Evolutionary conservation across 768 basidiomycete genomes (phyloP), one percentile per base, ranked within the genome.

Genomic region (Rhizopogon vesiculosus): DNA sequence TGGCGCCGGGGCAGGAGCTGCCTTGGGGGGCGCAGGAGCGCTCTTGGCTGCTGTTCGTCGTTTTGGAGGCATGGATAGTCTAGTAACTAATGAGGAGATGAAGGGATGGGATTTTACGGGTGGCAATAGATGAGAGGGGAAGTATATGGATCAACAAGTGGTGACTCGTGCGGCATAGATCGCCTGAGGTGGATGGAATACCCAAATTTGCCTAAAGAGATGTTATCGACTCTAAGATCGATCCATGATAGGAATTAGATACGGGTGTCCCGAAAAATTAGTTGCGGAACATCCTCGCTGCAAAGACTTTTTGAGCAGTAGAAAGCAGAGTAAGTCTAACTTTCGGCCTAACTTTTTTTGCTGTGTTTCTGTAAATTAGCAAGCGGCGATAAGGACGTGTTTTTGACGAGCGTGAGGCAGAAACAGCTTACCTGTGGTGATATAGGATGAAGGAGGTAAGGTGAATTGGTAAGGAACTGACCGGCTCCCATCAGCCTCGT

Each of bases 221-320:
- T 58, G 66, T 58, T 65, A 68, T 69, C 67, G 66, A 52, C 55
- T 60, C 52, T 29, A 58, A 51, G 68, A 69, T 69, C 65, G 61
- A 51, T 38, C 63, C 69, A 66, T 67, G 67, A 69, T 70, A 69
- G 69, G 69, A 53, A 70, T 50, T 52, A 57, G 45, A 62, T 59
- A 62, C 67, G 66, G 67, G 53, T 56, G 42, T 35, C 33, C 51
- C 10, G 49, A 19, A 48, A 48, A 19, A 35, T 35, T 43, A 43
- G 42, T 25, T 25, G 10, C 9, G 19, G 19, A 19, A 43, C 42
- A 43, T 43, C 22, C 5, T 43, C 22, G 35, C 12, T 38, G 3
- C 12, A 38, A 33, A 38, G 35, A 38, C 25, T 13, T 38, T 38
- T 38, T 13, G 35, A 5, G 10, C 13, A 38, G 35, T 38, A 38